Evolutionary conservation across 305 asterid genomes (phyloP).

Genomic region (Solanum aculeatissimum): DNA sequence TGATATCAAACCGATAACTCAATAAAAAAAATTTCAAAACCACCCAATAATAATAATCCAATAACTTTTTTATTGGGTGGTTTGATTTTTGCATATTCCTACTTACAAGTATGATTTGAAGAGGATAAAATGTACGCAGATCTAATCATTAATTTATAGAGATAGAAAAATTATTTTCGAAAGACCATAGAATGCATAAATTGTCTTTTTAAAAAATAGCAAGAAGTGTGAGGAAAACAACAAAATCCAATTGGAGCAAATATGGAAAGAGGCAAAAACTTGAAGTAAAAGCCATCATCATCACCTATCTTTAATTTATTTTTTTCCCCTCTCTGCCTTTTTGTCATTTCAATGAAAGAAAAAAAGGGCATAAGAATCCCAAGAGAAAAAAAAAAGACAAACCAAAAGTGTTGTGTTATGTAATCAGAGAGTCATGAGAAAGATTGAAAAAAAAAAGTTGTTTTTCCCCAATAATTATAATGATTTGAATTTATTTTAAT

Average conservation of each 20-base stretch:
- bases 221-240: background rate
- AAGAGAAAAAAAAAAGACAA: constrained; percentile 4
- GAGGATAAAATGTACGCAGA: too few relatives aligned
- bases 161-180: too few relatives aligned
- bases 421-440: background rate
- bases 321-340: background rate
- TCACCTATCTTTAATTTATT: background rate
- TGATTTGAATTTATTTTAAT: background rate
- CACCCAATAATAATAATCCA: too few relatives aligned
- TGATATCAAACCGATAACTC: too few relatives aligned
- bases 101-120: too few relatives aligned
- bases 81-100: too few relatives aligned
- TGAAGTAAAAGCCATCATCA: background rate
- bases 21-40: too few relatives aligned
- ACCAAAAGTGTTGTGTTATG: constrained; percentile 8
- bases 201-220: background rate
- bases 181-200: background rate
- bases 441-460: background rate
- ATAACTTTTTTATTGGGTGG: too few relatives aligned
- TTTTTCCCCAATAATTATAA: background rate
- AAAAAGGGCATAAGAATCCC: background rate
- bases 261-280: background rate
- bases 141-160: too few relatives aligned
- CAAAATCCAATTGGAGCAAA: background rate
- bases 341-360: background rate